phyloP scores from a whole-genome alignment of 345 rosid species.

The Pistacia vera region DNA sequence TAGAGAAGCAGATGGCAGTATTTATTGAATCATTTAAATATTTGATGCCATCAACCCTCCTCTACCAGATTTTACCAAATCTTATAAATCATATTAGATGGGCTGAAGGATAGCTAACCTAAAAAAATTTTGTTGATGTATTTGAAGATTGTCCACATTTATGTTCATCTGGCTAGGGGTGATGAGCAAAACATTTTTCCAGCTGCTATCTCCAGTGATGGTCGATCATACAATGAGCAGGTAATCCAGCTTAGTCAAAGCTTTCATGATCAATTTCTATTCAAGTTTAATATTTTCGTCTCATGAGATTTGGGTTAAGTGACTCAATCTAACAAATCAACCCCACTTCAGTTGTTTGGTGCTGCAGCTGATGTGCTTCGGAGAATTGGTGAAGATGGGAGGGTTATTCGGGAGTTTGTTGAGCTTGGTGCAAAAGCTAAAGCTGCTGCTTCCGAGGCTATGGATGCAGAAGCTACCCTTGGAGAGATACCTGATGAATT shows the following conservation, averaged over 20 bases:
- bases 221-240: constrained; percentile 95
- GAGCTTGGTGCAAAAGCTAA: constrained; percentile 81
- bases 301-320: background rate
- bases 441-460: constrained; percentile 92
- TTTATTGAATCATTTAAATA: background rate
- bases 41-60: background rate
- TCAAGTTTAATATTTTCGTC: background rate
- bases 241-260: constrained; percentile 33
- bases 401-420: constrained; percentile 70
- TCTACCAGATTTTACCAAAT: background rate
- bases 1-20: background rate
- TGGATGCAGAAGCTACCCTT: constrained; percentile 93
- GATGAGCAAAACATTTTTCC: constrained; percentile 82
- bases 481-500: constrained; percentile 98
- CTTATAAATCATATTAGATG: background rate
- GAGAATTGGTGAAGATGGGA: constrained; percentile 81
- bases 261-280: background rate
- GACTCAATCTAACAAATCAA: constrained; percentile 18
- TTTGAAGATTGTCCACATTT: constrained; percentile 85
- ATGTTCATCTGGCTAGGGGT: constrained; percentile 90
- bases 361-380: constrained; percentile 85
- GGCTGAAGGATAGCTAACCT: background rate
- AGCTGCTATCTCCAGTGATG: constrained; percentile 90
- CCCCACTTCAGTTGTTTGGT: constrained; percentile 64
- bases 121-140: constrained; percentile 15